Evolutionary conservation across 2,329 filamentous ascomycete genomes (phyloP), one percentile per base, ranked within the genome.

Genomic region (Cercospora sesami): DNA sequence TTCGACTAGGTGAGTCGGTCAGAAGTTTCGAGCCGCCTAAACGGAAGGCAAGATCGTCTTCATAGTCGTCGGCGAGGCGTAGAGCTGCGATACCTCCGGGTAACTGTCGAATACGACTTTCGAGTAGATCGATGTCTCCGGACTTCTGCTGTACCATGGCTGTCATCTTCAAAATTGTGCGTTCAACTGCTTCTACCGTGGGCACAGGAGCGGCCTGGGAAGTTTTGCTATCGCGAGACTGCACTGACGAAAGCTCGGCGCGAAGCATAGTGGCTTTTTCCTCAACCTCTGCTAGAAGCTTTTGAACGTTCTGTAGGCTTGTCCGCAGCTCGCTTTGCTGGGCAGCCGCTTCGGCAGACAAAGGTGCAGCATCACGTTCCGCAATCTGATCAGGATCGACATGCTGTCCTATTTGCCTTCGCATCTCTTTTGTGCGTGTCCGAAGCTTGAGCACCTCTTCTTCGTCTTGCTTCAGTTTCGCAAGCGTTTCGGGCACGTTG

Each of bases 131-230:
- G 63, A 99, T 89, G 74, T 98, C 94, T 67, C 90, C 92, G 76
- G 91, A 95, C 77, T 92, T 91, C 81, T 93, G 92, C 83, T 98
- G 92, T 0, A 91, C 91, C 90, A 97, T 94, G 68, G 84, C 87
- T 36, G 94, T 97, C 91, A 99, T 94, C 77, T 95, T 97, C 67
- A 85, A 84, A 72, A 99, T 96, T 0, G 95, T 99, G 68, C 91
- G 92, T 73, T 94, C 90, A 21, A 99, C 92, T 0, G 93, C 92
- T 74, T 97, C 95, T 9, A 97, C 92, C 0, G 94, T 97, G 0
- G 95, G 95, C 4, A 90, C 86, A 61, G 85, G 68, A n/a, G 53
- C 83, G 83, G 65, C 68, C 48, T 73, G 64, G n/a, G 64, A 72
- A 21, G 63, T 60, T 36, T 42, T 61, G 61, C 61, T 33, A 28